phyloP scores from a whole-genome alignment of 495 filamentous ascomycete species.

The Talaromyces proteolyticus region DNA sequence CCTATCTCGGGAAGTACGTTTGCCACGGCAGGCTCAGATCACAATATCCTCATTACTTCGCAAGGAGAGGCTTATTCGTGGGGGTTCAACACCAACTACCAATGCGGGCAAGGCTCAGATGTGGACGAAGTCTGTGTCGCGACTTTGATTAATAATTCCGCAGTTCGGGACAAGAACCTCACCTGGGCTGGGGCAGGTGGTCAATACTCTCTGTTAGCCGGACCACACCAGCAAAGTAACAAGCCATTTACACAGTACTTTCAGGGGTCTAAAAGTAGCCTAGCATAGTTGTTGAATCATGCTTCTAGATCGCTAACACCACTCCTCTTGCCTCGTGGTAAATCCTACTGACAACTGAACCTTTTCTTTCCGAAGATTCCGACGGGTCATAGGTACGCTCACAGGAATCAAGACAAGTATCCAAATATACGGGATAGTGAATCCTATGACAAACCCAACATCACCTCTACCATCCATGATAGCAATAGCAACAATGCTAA shows the following conservation, averaged over 20 bases:
- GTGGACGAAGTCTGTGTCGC: conserved; percentile 51
- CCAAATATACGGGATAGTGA: too few species aligned
- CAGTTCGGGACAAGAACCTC: conserved; percentile 45
- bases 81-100: conserved; percentile 59
- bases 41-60: conserved; percentile 50
- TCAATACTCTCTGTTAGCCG: conserved; percentile 50
- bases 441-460: too few species aligned
- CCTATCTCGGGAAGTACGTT: conserved; percentile 37
- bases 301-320: too few species aligned
- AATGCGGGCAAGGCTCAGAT: conserved; percentile 51
- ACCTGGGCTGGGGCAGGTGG: conserved; percentile 56
- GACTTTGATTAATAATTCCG: conserved; percentile 53
- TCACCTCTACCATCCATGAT: too few species aligned
- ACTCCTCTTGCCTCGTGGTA: too few species aligned
- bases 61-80: conserved; percentile 53
- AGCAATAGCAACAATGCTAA: too few species aligned
- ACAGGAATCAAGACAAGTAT: too few species aligned
- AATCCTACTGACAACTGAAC: too few species aligned
- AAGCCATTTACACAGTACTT: not conserved
- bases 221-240: conserved; percentile 1
- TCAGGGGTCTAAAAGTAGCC: too few species aligned
- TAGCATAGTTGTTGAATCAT: too few species aligned
- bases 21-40: conserved; percentile 47
- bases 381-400: too few species aligned
- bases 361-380: too few species aligned